These are phyloP conservation scores for Candida khao-thaluensis DNA, from an alignment of 805 yeast species.

Conservation along the genomic window DNA sequence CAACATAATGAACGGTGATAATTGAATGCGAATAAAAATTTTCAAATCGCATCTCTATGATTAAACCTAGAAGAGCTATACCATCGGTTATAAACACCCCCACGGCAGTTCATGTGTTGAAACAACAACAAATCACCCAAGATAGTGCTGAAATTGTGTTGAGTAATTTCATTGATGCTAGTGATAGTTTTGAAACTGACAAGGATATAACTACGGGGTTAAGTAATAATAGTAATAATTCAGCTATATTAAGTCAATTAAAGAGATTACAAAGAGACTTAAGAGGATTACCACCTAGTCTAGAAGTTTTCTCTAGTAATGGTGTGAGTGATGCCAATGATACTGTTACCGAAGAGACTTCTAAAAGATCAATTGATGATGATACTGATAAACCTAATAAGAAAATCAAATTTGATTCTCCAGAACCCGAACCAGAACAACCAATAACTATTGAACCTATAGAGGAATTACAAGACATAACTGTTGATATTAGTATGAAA, in stretches of 20 bases:
- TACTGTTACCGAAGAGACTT: conserved; percentile 9
- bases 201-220: conserved; percentile 32
- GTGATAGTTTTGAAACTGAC: conserved; percentile 33
- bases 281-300: conserved; percentile 72
- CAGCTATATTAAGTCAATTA: conserved; percentile 57
- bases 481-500: conserved; percentile 4
- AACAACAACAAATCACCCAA: conserved; percentile 29
- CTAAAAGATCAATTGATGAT: conserved; percentile 26
- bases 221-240: conserved; percentile 29
- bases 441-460: conserved; percentile 1
- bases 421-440: conserved; percentile 15
- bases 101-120: conserved; percentile 35
- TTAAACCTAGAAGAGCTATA: conserved; percentile 35
- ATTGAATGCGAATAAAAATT: neutral
- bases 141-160: conserved; percentile 47
- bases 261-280: conserved; percentile 74
- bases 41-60: conserved; percentile 7
- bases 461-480: neutral
- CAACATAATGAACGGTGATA: neutral
- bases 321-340: neutral
- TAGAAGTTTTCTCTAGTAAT: conserved; percentile 9
- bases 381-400: conserved; percentile 19
- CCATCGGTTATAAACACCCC: conserved; percentile 51
- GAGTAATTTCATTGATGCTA: conserved; percentile 41
- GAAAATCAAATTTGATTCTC: conserved; percentile 26